These are phyloP conservation scores for Ceratobasidium sp. DNA, from an alignment of 1,284 basidiomycete species.

Conservation along the genomic window DNA sequence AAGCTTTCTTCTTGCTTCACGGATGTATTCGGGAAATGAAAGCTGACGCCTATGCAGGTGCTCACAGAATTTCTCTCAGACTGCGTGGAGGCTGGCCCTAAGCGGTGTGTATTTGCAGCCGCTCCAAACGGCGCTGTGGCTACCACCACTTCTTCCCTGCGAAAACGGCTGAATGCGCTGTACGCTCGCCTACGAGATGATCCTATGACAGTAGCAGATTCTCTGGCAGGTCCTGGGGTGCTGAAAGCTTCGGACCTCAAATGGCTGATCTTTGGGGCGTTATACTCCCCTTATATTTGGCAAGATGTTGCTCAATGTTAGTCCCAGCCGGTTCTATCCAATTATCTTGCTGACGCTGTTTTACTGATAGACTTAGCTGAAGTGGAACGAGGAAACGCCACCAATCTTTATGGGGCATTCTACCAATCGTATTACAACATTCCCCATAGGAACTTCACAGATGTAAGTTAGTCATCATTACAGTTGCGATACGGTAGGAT, in stretches of 20 bases:
- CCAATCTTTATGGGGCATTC: background rate
- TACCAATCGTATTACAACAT: background rate
- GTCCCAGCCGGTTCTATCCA: background rate
- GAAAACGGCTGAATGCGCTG: background rate
- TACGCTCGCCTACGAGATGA: background rate
- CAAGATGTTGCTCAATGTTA: background rate
- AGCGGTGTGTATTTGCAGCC: background rate
- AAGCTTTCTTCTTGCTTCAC: too few relatives aligned
- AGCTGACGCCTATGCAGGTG: too few relatives aligned
- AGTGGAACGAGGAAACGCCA: background rate
- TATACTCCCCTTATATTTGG: slow-evolving; percentile 4
- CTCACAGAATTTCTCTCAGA: slow-evolving; percentile 34
- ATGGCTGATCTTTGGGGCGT: background rate
- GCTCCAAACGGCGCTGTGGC: background rate
- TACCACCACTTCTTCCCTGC: background rate
- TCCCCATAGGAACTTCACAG: background rate
- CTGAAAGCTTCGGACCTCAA: background rate
- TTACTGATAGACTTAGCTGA: background rate
- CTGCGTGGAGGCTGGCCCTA: background rate
- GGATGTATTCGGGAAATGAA: too few relatives aligned
- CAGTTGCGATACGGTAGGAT: background rate
- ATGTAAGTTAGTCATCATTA: background rate
- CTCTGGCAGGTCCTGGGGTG: background rate
- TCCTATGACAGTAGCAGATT: background rate
- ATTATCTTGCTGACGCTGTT: slow-evolving; percentile 1